A percentile compares a stretch with the other conserved stretches of the same genome.
phyloP scores from a whole-genome alignment of 306 rosid species.

The Dryas octopetala region DNA sequence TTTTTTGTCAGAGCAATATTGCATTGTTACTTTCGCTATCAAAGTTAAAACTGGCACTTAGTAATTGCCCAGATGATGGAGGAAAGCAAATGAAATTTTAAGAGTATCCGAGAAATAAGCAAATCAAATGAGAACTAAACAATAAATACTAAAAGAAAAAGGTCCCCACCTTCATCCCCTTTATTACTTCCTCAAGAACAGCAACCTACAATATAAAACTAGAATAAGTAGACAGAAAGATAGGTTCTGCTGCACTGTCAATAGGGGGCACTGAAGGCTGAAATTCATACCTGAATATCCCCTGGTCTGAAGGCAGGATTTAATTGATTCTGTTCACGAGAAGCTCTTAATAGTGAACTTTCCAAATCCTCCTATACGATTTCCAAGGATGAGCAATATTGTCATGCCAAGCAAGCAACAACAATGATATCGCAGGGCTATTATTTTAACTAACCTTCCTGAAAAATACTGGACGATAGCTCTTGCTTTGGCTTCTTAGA shows the following conservation, averaged over 20 bases:
- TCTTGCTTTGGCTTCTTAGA: constrained; percentile 68
- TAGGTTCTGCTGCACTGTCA: neutral
- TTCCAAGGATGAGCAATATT: constrained; percentile 20
- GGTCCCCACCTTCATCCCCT: constrained; percentile 80
- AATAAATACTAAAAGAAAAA: neutral
- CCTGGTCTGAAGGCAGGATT: constrained; percentile 66
- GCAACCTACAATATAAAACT: constrained; percentile 57
- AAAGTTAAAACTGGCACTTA: neutral
- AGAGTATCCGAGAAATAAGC: neutral
- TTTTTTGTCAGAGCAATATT: neutral
- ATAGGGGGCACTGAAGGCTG: constrained; percentile 9
- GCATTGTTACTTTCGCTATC: constrained; percentile 18
- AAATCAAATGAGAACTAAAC: neutral
- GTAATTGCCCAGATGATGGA: neutral
- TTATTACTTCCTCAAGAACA: constrained; percentile 82
- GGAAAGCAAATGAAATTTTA: neutral
- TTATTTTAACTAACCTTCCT: constrained; percentile 61
- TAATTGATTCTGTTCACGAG: constrained; percentile 59
- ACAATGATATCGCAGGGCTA: constrained; percentile 12
- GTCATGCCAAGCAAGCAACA: constrained; percentile 20
- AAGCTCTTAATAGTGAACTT: constrained; percentile 63
- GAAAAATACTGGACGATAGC: constrained; percentile 91
- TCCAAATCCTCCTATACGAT: constrained; percentile 80
- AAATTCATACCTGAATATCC: constrained; percentile 70
- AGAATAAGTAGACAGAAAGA: constrained; percentile 17